phyloP scores from a whole-genome alignment of 1,284 basidiomycete species.

The Earliella scabrosa region DNA sequence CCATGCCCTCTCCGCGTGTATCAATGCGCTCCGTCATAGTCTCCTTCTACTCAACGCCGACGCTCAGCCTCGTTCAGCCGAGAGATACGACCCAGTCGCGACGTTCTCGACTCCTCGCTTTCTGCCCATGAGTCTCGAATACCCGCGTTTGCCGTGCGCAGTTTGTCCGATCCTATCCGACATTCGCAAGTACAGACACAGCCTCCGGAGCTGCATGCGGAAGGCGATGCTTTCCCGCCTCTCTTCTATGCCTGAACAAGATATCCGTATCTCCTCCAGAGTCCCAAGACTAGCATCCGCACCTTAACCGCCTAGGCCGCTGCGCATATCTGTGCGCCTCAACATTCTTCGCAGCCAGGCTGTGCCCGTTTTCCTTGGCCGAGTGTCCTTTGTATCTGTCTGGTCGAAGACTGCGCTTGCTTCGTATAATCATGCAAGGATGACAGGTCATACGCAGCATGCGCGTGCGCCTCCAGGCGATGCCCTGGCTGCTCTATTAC shows the following conservation, averaged over 20 bases:
- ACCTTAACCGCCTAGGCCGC: too few relatives aligned
- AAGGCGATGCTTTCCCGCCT: constrained; percentile 4
- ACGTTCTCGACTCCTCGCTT: too few relatives aligned
- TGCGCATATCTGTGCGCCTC: too few relatives aligned
- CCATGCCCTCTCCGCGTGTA: background rate
- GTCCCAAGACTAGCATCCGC: too few relatives aligned
- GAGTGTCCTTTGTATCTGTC: background rate
- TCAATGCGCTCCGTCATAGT: background rate
- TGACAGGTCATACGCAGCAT: background rate
- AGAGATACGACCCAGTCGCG: too few relatives aligned
- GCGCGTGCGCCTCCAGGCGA: too few relatives aligned
- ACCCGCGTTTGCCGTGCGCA: too few relatives aligned
- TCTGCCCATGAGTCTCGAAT: too few relatives aligned
- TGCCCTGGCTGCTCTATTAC: too few relatives aligned
- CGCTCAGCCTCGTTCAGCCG: too few relatives aligned
- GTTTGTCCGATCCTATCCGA: too few relatives aligned
- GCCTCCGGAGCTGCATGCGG: constrained; percentile 2
- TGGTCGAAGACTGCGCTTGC: background rate
- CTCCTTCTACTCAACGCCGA: background rate
- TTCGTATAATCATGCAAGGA: background rate
- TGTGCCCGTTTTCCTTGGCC: background rate
- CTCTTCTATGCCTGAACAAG: too few relatives aligned
- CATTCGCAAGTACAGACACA: background rate
- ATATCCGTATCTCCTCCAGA: background rate
- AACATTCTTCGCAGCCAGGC: background rate